These are phyloP conservation scores for Phaeolepiota aurea DNA, from an alignment of 768 basidiomycete species.

Conservation along the genomic window DNA sequence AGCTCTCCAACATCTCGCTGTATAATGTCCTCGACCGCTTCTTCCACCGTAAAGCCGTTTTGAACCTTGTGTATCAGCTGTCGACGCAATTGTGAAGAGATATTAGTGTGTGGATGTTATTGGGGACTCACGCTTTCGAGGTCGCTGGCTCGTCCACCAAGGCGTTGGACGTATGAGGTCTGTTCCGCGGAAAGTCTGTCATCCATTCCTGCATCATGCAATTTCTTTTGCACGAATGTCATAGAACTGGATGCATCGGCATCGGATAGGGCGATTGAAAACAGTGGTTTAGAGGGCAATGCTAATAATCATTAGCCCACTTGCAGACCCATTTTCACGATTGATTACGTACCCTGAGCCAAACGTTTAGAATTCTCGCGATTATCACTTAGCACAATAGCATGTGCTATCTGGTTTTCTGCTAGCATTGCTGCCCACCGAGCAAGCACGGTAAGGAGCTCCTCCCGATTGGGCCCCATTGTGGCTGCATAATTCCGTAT, in stretches of 20 bases:
- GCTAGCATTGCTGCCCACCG: conserved; percentile 81
- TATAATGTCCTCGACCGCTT: conserved; percentile 89
- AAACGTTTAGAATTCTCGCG: conserved; percentile 81
- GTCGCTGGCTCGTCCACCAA: conserved; percentile 90
- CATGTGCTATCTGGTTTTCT: conserved; percentile 88
- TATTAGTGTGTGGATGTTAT: neutral
- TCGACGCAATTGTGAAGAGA: neutral
- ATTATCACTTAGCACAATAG: conserved; percentile 85
- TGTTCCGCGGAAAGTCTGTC: conserved; percentile 49
- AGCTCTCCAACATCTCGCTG: conserved; percentile 71
- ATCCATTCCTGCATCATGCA: conserved; percentile 48
- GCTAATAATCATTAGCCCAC: conserved; percentile 31
- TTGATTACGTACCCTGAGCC: conserved; percentile 50
- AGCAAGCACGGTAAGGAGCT: conserved; percentile 64
- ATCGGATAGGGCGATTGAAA: conserved; percentile 72
- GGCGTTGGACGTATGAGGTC: conserved; percentile 49
- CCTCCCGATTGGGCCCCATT: conserved; percentile 46
- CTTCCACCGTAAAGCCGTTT: conserved; percentile 60
- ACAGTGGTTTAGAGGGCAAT: conserved; percentile 77
- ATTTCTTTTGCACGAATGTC: conserved; percentile 73
- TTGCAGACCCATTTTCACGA: neutral
- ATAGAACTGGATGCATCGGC: conserved; percentile 78
- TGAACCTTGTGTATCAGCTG: conserved; percentile 84
- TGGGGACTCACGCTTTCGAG: conserved; percentile 61
- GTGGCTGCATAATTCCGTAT: conserved; percentile 71